Percentiles rank a stretch among this genome's conserved stretches.
Evolutionary conservation across 495 filamentous ascomycete species (phyloP).

Genomic region (Xylaria acuta): DNA sequence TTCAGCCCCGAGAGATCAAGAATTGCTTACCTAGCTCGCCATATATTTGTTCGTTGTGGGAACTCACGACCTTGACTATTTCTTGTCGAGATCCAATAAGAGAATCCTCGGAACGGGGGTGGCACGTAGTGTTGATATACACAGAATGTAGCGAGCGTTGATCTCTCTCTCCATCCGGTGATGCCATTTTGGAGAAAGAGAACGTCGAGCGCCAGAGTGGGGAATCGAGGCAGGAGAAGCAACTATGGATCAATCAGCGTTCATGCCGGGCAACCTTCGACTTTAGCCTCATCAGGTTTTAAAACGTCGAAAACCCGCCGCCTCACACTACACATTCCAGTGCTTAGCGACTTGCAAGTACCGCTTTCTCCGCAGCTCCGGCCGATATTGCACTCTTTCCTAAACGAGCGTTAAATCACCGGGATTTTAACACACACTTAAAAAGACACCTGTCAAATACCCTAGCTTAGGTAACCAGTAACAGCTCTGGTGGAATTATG

Average conservation of each 20-base stretch:
- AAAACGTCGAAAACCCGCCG: slow-evolving; percentile 13
- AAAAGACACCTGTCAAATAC: slow-evolving; percentile 21
- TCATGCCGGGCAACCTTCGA: slow-evolving; percentile 34
- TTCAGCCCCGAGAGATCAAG: background rate
- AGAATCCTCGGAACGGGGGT: too few species aligned
- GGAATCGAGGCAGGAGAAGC: slow-evolving; percentile 27
- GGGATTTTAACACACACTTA: slow-evolving; percentile 6
- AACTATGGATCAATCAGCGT: slow-evolving; percentile 32
- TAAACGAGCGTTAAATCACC: background rate
- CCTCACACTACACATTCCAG: slow-evolving; percentile 6
- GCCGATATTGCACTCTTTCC: slow-evolving; percentile 14
- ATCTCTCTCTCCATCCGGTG: slow-evolving; percentile 13
- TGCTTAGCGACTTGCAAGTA: slow-evolving; percentile 11
- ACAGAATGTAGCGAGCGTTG: background rate
- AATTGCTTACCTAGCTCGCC: background rate
- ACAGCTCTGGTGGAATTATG: slow-evolving; percentile 22
- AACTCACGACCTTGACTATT: background rate
- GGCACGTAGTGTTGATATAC: background rate
- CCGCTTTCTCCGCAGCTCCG: slow-evolving; percentile 14
- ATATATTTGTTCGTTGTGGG: background rate
- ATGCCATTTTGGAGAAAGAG: slow-evolving; percentile 25
- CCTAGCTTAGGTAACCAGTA: background rate
- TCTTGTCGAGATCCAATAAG: background rate
- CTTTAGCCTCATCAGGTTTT: slow-evolving; percentile 42
- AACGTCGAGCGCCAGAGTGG: slow-evolving; percentile 23